These are phyloP conservation scores for Hericium erinaceus DNA, from an alignment of 768 basidiomycete genomes.

Conservation along the genomic window DNA sequence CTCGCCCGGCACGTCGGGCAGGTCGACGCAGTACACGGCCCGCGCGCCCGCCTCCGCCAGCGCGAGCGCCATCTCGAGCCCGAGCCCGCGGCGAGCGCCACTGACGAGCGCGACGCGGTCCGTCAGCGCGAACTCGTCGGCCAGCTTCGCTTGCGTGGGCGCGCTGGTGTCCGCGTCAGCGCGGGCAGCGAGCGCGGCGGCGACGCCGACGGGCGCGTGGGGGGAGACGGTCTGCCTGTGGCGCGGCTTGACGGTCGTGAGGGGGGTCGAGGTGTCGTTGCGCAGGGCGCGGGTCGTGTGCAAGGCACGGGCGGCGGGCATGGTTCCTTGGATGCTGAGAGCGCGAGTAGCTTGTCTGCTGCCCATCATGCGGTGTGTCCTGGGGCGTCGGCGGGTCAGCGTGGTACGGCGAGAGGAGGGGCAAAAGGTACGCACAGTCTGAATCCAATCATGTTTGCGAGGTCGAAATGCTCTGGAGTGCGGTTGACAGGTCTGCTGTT, in stretches of 20 bases:
- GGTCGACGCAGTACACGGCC: slow-evolving; percentile 61
- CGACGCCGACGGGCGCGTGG: slow-evolving; percentile 53
- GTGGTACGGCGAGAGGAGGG: no score
- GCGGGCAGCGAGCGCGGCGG: slow-evolving; percentile 40
- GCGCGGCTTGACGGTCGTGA: not conserved
- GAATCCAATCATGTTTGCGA: no score
- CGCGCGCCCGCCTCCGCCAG: slow-evolving; percentile 66
- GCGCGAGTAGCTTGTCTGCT: no score
- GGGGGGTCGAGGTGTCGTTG: not conserved
- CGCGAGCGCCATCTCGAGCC: slow-evolving; percentile 71
- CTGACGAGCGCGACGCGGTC: slow-evolving; percentile 42
- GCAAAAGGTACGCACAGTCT: no score
- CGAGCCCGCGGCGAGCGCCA: slow-evolving; percentile 44
- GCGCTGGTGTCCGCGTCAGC: slow-evolving; percentile 22
- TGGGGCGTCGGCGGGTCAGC: no score
- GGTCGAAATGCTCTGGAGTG: no score
- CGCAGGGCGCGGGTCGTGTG: not conserved
- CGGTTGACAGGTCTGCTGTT: no score
- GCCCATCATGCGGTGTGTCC: no score
- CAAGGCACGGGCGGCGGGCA: not conserved
- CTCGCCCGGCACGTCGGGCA: slow-evolving; percentile 43
- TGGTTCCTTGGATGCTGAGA: not conserved
- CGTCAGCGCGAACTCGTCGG: slow-evolving; percentile 48
- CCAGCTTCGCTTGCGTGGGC: slow-evolving; percentile 37
- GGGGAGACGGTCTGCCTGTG: slow-evolving; percentile 31